Evolutionary conservation across 805 yeast species (phyloP).

Genomic region (Komagataella pastoris): DNA sequence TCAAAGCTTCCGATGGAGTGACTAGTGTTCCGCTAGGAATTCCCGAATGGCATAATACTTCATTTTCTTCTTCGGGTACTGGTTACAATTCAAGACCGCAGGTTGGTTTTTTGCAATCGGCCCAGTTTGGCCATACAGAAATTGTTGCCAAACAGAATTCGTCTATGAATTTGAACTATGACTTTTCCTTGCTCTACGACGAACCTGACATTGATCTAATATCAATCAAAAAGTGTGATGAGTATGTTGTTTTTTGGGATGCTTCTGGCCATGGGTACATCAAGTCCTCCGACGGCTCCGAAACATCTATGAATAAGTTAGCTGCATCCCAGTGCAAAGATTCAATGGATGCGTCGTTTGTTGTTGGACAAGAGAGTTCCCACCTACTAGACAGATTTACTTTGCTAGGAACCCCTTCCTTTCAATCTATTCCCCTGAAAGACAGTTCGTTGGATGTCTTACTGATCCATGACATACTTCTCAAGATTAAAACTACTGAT

Average conservation of each 20-base stretch:
- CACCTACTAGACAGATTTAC: constrained; percentile 15
- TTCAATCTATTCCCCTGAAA: constrained; percentile 13
- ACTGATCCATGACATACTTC: constrained; percentile 13
- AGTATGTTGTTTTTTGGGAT: not conserved
- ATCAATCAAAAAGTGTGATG: not conserved
- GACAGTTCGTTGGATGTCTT: constrained; percentile 15
- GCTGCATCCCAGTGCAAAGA: not conserved
- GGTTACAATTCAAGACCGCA: not conserved
- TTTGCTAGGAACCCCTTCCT: constrained; percentile 15
- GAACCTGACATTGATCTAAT: not conserved
- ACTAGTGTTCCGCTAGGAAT: not conserved
- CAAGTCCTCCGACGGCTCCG: not conserved
- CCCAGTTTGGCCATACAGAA: not conserved
- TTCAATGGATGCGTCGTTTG: constrained; percentile 1
- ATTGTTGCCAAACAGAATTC: not conserved
- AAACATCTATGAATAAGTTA: not conserved
- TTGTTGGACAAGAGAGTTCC: constrained; percentile 8
- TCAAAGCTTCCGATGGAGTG: not conserved
- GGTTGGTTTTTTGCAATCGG: not conserved
- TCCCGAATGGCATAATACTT: not conserved
- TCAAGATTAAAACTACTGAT: constrained; percentile 8
- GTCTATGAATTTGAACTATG: not conserved
- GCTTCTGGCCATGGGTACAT: not conserved
- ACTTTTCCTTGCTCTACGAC: not conserved
- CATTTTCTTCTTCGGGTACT: not conserved